These are phyloP conservation scores for Azolla pinnata DNA, from an alignment of 75 land plant genomes.

Conservation along the genomic window DNA sequence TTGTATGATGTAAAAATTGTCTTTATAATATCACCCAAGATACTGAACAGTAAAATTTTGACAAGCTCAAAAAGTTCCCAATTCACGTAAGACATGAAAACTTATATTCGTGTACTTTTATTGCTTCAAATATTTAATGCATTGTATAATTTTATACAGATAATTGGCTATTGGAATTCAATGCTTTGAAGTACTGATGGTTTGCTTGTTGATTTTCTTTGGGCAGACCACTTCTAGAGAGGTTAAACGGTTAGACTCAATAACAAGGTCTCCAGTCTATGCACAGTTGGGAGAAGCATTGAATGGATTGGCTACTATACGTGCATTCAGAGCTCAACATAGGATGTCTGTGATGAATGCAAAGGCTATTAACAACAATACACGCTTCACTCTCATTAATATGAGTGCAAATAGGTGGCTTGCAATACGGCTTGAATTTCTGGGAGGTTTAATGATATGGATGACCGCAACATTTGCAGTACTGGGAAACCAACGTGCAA, in stretches of 20 bases:
- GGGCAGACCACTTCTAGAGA: constrained; percentile 90
- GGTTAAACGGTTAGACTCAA: constrained; percentile 86
- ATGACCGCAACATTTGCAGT: constrained; percentile 91
- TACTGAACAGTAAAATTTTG: too few relatives aligned
- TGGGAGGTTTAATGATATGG: constrained; percentile 98
- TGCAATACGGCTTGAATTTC: constrained; percentile 62
- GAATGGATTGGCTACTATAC: constrained; percentile 84
- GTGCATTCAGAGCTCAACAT: constrained; percentile 95
- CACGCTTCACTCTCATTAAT: constrained; percentile 69
- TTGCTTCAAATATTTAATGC: too few relatives aligned
- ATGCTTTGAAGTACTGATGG: too few relatives aligned
- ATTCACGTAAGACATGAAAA: too few relatives aligned
- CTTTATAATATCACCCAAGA: too few relatives aligned
- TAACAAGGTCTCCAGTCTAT: constrained; percentile 94
- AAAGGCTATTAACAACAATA: constrained; percentile 85
- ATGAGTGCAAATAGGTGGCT: constrained; percentile 94
- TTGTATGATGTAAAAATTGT: too few relatives aligned
- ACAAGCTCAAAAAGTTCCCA: too few relatives aligned
- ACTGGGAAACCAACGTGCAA: constrained; percentile 66
- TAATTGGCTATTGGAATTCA: too few relatives aligned
- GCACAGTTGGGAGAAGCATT: constrained; percentile 98
- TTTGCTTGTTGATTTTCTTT: too few relatives aligned
- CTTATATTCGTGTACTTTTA: too few relatives aligned
- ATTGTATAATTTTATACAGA: too few relatives aligned
- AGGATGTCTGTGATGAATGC: constrained; percentile 90